These are phyloP conservation scores for Oryza rufipogon DNA, from an alignment of 176 grass and related monocot species.

Conservation along the genomic window DNA sequence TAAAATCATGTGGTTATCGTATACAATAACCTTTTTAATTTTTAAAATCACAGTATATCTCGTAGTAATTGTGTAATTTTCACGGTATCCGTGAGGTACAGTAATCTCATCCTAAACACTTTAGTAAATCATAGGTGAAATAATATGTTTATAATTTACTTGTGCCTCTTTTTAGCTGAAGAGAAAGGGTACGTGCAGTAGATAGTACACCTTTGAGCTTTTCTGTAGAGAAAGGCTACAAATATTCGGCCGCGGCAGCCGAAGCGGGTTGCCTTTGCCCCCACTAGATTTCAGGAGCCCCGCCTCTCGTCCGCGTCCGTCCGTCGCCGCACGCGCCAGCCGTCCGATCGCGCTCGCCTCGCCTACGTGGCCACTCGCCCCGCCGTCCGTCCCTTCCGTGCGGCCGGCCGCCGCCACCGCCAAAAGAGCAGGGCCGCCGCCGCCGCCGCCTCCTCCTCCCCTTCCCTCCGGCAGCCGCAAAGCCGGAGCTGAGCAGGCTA, in stretches of 20 bases:
- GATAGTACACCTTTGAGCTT: neutral
- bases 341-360: slow-evolving; percentile 35
- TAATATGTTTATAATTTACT: too few relatives aligned
- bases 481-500: slow-evolving; percentile 41
- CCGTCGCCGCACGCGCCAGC: neutral
- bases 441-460: neutral
- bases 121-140: too few relatives aligned
- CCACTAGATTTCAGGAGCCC: slow-evolving; percentile 40
- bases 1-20: too few relatives aligned
- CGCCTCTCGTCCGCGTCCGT: slow-evolving; percentile 32
- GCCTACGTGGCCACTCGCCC: slow-evolving; percentile 26
- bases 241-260: slow-evolving; percentile 37
- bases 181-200: neutral
- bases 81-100: too few relatives aligned
- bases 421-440: neutral
- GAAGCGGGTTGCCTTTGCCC: slow-evolving; percentile 16
- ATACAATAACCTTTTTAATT: too few relatives aligned
- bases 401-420: neutral
- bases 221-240: slow-evolving; percentile 36
- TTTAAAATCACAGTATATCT: too few relatives aligned
- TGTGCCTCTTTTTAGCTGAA: neutral
- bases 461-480: slow-evolving; percentile 26
- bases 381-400: slow-evolving; percentile 1
- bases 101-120: too few relatives aligned
- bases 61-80: accelerated